Conservation (phyloP, 2,329 filamentous ascomycete genomes). For the Penicillium psychrosexuale region DNA sequence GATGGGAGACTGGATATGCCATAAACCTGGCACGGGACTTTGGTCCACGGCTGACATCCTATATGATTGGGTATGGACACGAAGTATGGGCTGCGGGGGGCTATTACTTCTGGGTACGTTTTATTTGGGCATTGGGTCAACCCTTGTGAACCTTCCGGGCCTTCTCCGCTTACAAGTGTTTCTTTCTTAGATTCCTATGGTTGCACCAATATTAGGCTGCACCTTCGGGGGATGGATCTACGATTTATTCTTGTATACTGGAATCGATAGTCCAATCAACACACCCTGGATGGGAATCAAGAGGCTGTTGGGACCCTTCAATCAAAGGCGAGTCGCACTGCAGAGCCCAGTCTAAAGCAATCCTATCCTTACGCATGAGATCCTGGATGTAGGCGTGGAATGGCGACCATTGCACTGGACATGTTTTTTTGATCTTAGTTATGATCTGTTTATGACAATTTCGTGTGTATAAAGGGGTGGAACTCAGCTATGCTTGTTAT, state of each 20-base stretch:
- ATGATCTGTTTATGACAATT: not conserved
- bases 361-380: not conserved
- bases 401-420: not conserved
- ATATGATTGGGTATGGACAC: slow-evolving; percentile 64
- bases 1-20: slow-evolving; percentile 73
- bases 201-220: slow-evolving; percentile 65
- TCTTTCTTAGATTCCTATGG: slow-evolving; percentile 61
- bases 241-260: slow-evolving; percentile 66
- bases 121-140: not conserved
- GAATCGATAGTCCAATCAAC: slow-evolving; percentile 64
- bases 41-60: slow-evolving; percentile 64
- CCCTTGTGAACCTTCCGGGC: not conserved
- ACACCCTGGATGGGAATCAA: slow-evolving; percentile 63
- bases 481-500: not conserved
- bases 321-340: slow-evolving; percentile 6
- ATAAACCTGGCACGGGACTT: slow-evolving; percentile 73
- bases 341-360: slow-evolving; percentile 18
- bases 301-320: slow-evolving; percentile 42
- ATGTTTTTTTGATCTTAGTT: not conserved
- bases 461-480: not conserved
- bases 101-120: slow-evolving; percentile 68
- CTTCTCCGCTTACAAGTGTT: not conserved
- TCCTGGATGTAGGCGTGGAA: not conserved
- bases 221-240: slow-evolving; percentile 65
- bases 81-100: slow-evolving; percentile 65